Evolutionary conservation across 1,284 basidiomycete species (phyloP).

Genomic region (Heterobasidion irregulare): DNA sequence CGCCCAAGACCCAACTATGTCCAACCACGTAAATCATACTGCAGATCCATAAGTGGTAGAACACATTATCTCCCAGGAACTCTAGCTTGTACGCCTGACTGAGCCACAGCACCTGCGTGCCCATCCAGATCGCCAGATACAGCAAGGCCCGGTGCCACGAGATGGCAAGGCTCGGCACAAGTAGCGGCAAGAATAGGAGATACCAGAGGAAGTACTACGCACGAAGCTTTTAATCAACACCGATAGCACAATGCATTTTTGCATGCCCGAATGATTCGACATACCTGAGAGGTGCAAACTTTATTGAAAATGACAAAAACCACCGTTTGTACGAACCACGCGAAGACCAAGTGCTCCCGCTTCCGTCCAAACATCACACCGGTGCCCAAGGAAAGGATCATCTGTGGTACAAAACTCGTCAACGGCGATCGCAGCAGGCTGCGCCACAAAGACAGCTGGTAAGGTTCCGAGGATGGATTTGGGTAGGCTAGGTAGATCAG

Average conservation of each 20-base stretch:
- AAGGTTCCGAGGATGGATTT: constrained; percentile 18
- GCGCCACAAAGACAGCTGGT: constrained; percentile 35
- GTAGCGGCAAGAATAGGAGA: constrained; percentile 80
- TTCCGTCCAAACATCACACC: constrained; percentile 58
- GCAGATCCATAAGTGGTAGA: constrained; percentile 68
- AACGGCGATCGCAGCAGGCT: constrained; percentile 51
- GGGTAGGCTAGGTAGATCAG: constrained; percentile 81
- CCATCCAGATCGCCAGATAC: constrained; percentile 63
- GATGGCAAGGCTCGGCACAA: constrained; percentile 62
- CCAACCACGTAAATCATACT: constrained; percentile 69
- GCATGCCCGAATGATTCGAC: neutral
- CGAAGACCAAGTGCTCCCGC: constrained; percentile 56
- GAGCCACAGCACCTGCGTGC: constrained; percentile 80
- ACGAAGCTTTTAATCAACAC: neutral
- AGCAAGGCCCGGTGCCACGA: constrained; percentile 31
- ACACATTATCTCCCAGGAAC: constrained; percentile 72
- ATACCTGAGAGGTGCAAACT: constrained; percentile 94
- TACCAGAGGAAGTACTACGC: constrained; percentile 98
- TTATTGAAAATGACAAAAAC: constrained; percentile 95
- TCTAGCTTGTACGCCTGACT: constrained; percentile 84
- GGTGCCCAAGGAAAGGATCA: constrained; percentile 55
- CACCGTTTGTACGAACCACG: constrained; percentile 89
- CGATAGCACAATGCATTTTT: neutral
- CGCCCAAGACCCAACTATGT: constrained; percentile 70
- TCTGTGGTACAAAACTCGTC: constrained; percentile 69